A percentile compares a stretch with the other conserved stretches of the same genome.
Conservation (phyloP, 305 asterid genomes). For the Ilex paraguariensis region DNA sequence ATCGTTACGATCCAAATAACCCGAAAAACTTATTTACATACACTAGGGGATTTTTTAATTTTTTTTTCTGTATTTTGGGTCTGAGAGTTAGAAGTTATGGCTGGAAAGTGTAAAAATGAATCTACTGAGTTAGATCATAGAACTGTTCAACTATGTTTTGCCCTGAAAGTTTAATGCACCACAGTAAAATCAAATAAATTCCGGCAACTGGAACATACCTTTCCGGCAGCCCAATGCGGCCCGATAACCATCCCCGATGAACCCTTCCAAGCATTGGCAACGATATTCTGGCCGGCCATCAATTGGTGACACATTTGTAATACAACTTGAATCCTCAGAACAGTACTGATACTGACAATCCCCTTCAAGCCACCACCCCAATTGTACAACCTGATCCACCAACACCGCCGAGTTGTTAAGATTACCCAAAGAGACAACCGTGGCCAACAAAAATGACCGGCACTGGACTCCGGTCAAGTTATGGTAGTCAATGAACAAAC, state of each 20-base stretch:
- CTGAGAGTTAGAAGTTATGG: too few relatives aligned
- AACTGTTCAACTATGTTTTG: too few relatives aligned
- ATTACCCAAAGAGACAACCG: conserved; percentile 28
- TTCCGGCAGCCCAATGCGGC: conserved; percentile 73
- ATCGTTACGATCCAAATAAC: too few relatives aligned
- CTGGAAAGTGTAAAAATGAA: too few relatives aligned
- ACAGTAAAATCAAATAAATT: too few relatives aligned
- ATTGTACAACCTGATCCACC: conserved; percentile 45
- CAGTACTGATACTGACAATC: conserved; percentile 32
- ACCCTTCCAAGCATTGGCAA: conserved; percentile 61
- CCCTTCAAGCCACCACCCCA: conserved; percentile 84
- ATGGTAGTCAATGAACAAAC: conserved; percentile 35
- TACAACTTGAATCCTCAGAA: conserved; percentile 48
- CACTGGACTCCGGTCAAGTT: conserved; percentile 34
- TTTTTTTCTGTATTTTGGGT: too few relatives aligned
- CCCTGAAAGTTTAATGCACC: too few relatives aligned
- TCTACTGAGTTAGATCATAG: too few relatives aligned
- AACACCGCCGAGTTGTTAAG: conserved; percentile 48
- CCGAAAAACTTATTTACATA: too few relatives aligned
- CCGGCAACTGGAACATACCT: conserved; percentile 33
- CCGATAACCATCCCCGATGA: conserved; percentile 63
- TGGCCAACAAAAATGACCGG: conserved; percentile 51
- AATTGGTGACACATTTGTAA: conserved; percentile 18
- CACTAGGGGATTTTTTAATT: too few relatives aligned
- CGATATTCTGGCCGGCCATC: conserved; percentile 32